Evolutionary conservation across 139 green algal species (phyloP).

Genomic region (Protoeuglena noctilucae): DNA sequence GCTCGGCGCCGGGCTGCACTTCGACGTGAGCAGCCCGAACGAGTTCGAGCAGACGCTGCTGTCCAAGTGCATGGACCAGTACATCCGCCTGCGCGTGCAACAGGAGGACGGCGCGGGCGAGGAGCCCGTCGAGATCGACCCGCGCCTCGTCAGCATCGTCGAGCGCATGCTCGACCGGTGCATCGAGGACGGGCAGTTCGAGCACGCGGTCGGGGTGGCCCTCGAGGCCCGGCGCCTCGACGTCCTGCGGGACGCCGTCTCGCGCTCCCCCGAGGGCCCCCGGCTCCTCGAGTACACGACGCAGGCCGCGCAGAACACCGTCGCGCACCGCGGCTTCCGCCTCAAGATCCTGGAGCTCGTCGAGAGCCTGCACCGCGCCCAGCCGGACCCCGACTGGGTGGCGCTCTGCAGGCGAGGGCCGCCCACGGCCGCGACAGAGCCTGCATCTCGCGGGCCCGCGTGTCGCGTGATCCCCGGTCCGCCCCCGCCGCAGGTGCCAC

Average conservation of each 20-base stretch:
- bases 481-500: too few species aligned
- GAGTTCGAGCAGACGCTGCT: slow-evolving; percentile 93
- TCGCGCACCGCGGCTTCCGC: slow-evolving; percentile 66
- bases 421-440: too few species aligned
- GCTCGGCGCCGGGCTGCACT: slow-evolving; percentile 73
- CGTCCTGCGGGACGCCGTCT: slow-evolving; percentile 55
- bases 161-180: slow-evolving; percentile 84
- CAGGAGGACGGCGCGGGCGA: slow-evolving; percentile 16
- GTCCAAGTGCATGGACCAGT: slow-evolving; percentile 84
- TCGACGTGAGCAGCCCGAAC: slow-evolving; percentile 70
- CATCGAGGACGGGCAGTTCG: slow-evolving; percentile 55
- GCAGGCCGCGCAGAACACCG: slow-evolving; percentile 52
- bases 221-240: slow-evolving; percentile 79
- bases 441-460: too few species aligned
- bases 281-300: slow-evolving; percentile 62
- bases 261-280: not conserved
- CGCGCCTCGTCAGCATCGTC: slow-evolving; percentile 69
- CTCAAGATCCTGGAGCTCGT: slow-evolving; percentile 63
- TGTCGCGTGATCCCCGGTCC: too few species aligned
- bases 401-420: too few species aligned
- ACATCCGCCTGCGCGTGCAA: slow-evolving; percentile 52
- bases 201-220: slow-evolving; percentile 89
- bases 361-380: slow-evolving; percentile 50
- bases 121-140: slow-evolving; percentile 39
- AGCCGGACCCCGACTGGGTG: slow-evolving; percentile 46